Evolutionary conservation across 2,329 filamentous ascomycete species (phyloP).

Genomic region (Fusarium sublunatum): DNA sequence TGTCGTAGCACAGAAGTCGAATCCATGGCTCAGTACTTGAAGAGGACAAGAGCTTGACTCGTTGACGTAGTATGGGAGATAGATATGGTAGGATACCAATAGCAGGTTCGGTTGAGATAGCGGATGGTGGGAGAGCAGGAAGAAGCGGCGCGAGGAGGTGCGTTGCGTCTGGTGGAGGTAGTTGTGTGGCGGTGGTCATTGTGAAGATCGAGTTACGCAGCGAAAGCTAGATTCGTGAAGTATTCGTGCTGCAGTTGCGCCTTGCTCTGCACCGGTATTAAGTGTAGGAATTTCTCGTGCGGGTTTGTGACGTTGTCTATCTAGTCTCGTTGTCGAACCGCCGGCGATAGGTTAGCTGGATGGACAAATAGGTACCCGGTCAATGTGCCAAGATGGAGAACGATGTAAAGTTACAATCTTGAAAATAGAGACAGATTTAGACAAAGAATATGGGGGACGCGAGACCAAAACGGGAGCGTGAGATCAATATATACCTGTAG

Average conservation of each 20-base stretch:
- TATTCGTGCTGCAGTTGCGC: conserved; percentile 11
- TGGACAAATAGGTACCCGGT: conserved; percentile 13
- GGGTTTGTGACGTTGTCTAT: conserved; percentile 1
- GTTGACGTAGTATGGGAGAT: conserved; percentile 73
- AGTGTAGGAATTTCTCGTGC: conserved; percentile 31
- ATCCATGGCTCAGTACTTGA: conserved; percentile 76
- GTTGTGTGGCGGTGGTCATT: conserved; percentile 46
- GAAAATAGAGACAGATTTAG: not conserved
- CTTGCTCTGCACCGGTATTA: conserved; percentile 9
- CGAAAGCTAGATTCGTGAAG: not conserved
- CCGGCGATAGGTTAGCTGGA: conserved; percentile 13
- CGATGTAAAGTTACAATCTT: conserved; percentile 8
- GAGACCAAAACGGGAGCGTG: conserved; percentile 8
- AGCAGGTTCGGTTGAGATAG: conserved; percentile 68
- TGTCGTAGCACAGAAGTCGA: conserved; percentile 76
- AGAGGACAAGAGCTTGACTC: conserved; percentile 72
- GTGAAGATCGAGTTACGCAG: conserved; percentile 13
- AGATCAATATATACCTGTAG: conserved; percentile 1
- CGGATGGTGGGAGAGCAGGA: conserved; percentile 68
- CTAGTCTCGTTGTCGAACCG: conserved; percentile 23
- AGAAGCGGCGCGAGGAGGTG: conserved; percentile 66
- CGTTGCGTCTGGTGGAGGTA: conserved; percentile 60
- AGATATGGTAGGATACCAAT: conserved; percentile 68
- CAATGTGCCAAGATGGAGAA: conserved; percentile 20
- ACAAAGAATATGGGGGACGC: conserved; percentile 3